Evolutionary conservation across 2,329 filamentous ascomycete genomes (phyloP), one percentile per base, ranked within the genome.

Genomic region (Emergomyces orientalis): DNA sequence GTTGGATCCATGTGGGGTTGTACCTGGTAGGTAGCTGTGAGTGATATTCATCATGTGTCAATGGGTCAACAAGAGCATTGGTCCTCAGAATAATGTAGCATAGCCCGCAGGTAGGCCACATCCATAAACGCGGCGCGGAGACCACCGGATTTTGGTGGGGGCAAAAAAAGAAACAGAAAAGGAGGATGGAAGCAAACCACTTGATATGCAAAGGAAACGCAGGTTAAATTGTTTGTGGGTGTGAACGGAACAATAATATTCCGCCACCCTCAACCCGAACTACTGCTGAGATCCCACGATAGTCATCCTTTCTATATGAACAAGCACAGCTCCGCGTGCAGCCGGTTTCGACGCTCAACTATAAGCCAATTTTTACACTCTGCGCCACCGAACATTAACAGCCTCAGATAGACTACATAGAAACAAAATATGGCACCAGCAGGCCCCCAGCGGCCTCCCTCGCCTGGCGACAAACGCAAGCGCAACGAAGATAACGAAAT

Each of bases 381-480:
- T 30, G 8, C 45, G 8, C 43, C 43, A 17, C 37, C 30, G 9
- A 13, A 22, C 19, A n/a, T 59, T 6, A 11, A 30, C 14, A 30
- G 11, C 56, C n/a, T 22, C 37, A 30, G 41, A n/a, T 8, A 9
- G 22, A 30, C 25, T 2, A 34, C 41, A 9, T 45, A n/a, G 39
- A 27, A 45, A 32, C 41, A 32, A n/a, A 45, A 9, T 4, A 59
- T 59, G 56, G 11, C 56, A 17, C 14, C 25, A 9, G 9, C 56
- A 45, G 56, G 41, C 25, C 25, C 56, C 17, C 56, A 52, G 19
- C 43, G 45, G 45, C 32, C 59, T 6, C 13, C 11, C 8, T 55
- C 37, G 7, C 60, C 49, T 14, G 39, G 27, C 4, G 60, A 54
- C 7, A 61, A 61, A 49, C 60, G 60, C 60, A 61, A 61, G 25